A percentile compares a stretch with the other conserved stretches of the same genome.
Conservation (phyloP, 2,329 filamentous ascomycete genomes). For the Stachybotrys echinatus region DNA sequence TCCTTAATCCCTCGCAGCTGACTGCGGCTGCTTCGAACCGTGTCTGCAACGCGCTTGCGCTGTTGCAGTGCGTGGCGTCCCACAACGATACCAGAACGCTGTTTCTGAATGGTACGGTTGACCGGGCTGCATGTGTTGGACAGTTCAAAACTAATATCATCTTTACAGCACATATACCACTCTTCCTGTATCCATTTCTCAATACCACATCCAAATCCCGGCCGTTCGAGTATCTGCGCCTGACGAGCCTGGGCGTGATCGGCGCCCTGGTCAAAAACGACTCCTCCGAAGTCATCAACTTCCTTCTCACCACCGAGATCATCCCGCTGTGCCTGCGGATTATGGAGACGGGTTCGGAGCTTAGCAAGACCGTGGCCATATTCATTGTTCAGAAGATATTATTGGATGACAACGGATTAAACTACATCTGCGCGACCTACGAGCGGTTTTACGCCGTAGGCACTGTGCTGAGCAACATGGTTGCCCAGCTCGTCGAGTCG, state of each 20-base stretch:
- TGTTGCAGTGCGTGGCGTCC: constrained; percentile 94
- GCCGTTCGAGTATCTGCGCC: constrained; percentile 92
- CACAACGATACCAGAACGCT: constrained; percentile 94
- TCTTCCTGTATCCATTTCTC: constrained; percentile 96
- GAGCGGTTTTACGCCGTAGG: constrained; percentile 98
- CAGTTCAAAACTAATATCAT: constrained; percentile 7
- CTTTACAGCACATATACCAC: constrained; percentile 78
- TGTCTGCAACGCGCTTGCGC: constrained; percentile 92
- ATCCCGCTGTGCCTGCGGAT: constrained; percentile 96
- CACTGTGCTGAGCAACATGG: constrained; percentile 97
- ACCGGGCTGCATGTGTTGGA: background rate
- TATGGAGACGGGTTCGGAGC: constrained; percentile 97
- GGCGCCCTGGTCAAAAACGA: constrained; percentile 98
- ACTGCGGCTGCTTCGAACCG: constrained; percentile 96
- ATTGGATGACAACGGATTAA: constrained; percentile 90
- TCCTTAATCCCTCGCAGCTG: constrained; percentile 93
- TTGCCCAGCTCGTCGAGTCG: constrained; percentile 93
- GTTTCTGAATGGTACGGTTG: constrained; percentile 78
- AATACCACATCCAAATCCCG: constrained; percentile 98
- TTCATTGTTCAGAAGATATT: constrained; percentile 99
- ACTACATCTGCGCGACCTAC: constrained; percentile 98
- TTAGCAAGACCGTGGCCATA: constrained; percentile 98
- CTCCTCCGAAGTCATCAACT: constrained; percentile 97
- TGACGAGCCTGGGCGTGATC: constrained; percentile 94
- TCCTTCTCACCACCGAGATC: constrained; percentile 95